These are phyloP conservation scores for Cryptosporidium xiaoi DNA, from an alignment of 169 alveolate species.

Conservation along the genomic window DNA sequence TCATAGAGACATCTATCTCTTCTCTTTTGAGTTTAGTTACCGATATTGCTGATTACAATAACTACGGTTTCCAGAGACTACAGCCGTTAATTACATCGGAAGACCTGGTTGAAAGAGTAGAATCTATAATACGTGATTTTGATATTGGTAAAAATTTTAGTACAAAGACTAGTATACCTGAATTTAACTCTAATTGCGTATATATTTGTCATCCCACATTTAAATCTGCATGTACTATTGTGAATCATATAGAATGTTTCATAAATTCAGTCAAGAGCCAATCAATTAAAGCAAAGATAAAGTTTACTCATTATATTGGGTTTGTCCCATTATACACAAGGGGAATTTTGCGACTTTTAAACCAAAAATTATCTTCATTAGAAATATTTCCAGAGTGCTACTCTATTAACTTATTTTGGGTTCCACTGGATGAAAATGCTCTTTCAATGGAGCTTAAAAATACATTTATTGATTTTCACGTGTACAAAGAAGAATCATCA, in stretches of 20 bases:
- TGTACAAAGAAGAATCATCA: slow-evolving; percentile 67
- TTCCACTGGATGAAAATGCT: slow-evolving; percentile 55
- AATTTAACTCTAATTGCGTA: slow-evolving; percentile 3
- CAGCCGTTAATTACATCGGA: slow-evolving; percentile 35
- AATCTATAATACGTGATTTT: slow-evolving; percentile 35
- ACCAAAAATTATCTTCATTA: slow-evolving; percentile 25
- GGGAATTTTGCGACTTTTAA: slow-evolving; percentile 23
- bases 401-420: slow-evolving; percentile 56
- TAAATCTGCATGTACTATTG: slow-evolving; percentile 35
- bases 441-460: slow-evolving; percentile 55
- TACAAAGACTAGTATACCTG: background rate
- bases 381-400: slow-evolving; percentile 56
- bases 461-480: slow-evolving; percentile 56
- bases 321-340: slow-evolving; percentile 67
- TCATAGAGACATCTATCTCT: slow-evolving; percentile 61
- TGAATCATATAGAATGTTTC: slow-evolving; percentile 38
- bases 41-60: slow-evolving; percentile 60
- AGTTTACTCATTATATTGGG: slow-evolving; percentile 40
- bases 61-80: slow-evolving; percentile 40
- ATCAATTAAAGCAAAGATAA: slow-evolving; percentile 3
- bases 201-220: slow-evolving; percentile 62
- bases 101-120: slow-evolving; percentile 36
- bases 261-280: slow-evolving; percentile 1
- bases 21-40: slow-evolving; percentile 51
- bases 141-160: slow-evolving; percentile 15